Base-by-base conservation (phyloP, 2,329 filamentous ascomycete species). In the Aschersonia sp. region DNA sequence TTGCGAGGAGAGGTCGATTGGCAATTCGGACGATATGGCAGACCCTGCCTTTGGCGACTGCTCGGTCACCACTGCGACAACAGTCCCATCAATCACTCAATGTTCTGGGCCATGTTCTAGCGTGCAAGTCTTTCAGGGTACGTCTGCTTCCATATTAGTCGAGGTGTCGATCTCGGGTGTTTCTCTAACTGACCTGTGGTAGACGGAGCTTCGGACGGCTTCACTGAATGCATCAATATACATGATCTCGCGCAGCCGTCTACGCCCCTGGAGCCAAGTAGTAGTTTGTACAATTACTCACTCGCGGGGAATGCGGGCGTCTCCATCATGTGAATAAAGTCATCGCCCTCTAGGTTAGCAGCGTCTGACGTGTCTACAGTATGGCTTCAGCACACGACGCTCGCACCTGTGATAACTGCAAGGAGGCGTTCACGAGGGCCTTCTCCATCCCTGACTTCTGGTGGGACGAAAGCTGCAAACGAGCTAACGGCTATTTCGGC, bases 401-500 rank as follows among this genome's bases (percentile, higher is more conserved):
- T 6, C 42, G 47, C 29, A 4, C 48, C 5, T 52, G 51, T 38
- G 5, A 12, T 7, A 4, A 4, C 1, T 51, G 51, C 31, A 45
- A 40, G 32, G 1, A 2, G 7, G 30, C 43, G 1, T 29, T 53
- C 7, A 29, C 50, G 1, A 12, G 10, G 4, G 30, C 12, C 7
- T 51, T 53, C 32, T 32, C 9, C 4, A 45, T 51, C 0, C 51
- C 51, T 2, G 30, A 38, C 0, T 10, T 48, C 20, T 53, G 52
- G 52, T 53, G 48, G 48, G n/a, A 28, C 12, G 5, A 32, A 0
- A 48, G 46, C n/a, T 48, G 38, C 45, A 50, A 41, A 48, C 45
- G 12, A 28, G 30, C 35, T n/a, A 53, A 51, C 31, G 50, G 52
- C 5, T 53, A 50, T 28, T 53, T 53, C 45, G 52, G 52, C 28